phyloP scores from a whole-genome alignment of 305 asterid genomes.

The Withania somnifera region DNA sequence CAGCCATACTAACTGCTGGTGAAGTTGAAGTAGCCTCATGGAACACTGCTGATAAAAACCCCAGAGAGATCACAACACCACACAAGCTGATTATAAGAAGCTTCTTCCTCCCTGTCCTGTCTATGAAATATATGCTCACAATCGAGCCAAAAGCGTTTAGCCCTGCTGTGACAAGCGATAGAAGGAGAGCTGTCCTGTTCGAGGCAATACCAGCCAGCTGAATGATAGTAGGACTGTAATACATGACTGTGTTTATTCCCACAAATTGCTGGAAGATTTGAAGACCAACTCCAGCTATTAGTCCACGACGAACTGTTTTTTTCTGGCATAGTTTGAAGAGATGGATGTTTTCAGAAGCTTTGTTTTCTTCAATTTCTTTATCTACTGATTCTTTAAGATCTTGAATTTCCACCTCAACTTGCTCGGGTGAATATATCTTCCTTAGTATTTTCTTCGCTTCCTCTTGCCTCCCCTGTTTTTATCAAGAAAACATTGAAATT shows the following conservation, averaged over 20 bases:
- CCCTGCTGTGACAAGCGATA: conserved; percentile 18
- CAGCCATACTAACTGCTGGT: conserved; percentile 5
- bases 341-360: neutral
- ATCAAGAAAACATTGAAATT: neutral
- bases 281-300: conserved; percentile 24
- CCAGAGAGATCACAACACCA: conserved; percentile 27
- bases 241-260: conserved; percentile 40
- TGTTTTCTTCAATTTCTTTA: conserved; percentile 9
- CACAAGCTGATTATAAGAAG: conserved; percentile 19
- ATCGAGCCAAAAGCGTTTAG: conserved; percentile 22
- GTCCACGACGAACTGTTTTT: conserved; percentile 9
- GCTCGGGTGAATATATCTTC: conserved; percentile 12
- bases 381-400: conserved; percentile 14
- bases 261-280: conserved; percentile 37
- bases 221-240: conserved; percentile 36
- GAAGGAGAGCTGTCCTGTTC: conserved; percentile 21
- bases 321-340: neutral
- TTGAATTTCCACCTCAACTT: conserved; percentile 11
- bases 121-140: conserved; percentile 34
- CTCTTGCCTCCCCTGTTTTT: conserved; percentile 10
- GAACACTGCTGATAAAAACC: conserved; percentile 12
- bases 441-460: conserved; percentile 15
- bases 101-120: conserved; percentile 36
- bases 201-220: conserved; percentile 42
- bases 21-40: conserved; percentile 12